Base-by-base conservation (phyloP, 257 asterid species). In the Jacaranda mimosifolia region DNA sequence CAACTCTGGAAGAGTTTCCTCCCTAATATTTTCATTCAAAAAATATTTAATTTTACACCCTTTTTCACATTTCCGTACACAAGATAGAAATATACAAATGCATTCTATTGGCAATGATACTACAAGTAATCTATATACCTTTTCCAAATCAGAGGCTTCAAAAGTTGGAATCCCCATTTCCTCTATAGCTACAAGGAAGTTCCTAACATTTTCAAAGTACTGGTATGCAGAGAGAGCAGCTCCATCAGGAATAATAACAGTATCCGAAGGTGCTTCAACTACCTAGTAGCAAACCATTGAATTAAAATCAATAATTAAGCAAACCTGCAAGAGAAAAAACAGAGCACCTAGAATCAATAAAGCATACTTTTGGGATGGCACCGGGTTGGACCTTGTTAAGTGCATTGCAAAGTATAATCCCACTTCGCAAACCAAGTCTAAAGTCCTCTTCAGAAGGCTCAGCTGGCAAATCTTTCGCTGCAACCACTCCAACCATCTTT, bases 361-460 rank as follows among this genome's bases (percentile, higher is more conserved):
- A 67, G 60, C 92, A 58, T 88, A 95, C 99, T 86, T 95, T 91
- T 63, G 89, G 88, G 43, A 95, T 85, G 68, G 97, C 80, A 52
- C 93, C 97, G 15, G 96, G 93, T 65, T 87, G 90, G 72, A 95
- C 81, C 81, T 90, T 93, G 90, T 93, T 93, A 55, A 95, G 90
- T 65, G 81, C 98, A 85, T 84, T 93, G 93, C 99, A 95, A 73
- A 93, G 97, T 63, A 95, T 86, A 63, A 89, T 93, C 65, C 99
- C 99, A 79, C 97, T 95, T 78, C 94, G 84, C 63, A 95, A 83
- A 45, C 97, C 99, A n/a, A 86, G 88, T 52, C 95, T 87, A 81
- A 95, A 93, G 39, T 87, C 94, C 59, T 93, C 97, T 82, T 93
- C 99, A 53, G 99, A 95, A 71, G 98, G 98, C 86, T 93, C 86